Base-by-base conservation (phyloP, 2,329 filamentous ascomycete genomes). In the Epichloe uncinata region DNA sequence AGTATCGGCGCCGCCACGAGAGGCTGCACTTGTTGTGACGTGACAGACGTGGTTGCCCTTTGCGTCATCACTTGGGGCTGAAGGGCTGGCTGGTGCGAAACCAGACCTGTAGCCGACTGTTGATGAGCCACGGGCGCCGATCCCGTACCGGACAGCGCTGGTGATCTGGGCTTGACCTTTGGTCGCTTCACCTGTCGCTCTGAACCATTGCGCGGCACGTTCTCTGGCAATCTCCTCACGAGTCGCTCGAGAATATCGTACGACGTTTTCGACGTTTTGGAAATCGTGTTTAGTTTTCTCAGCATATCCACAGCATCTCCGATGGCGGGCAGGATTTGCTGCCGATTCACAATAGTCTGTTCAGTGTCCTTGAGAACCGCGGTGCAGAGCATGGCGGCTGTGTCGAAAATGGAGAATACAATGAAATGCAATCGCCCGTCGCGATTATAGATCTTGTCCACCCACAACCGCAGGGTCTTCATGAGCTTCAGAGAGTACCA, bases 341-440 rank as follows among this genome's bases (percentile, higher is more conserved):
- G 62, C 11, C 68, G 66, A 35, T 62, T 66, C 1, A 66, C 64
- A 3, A 74, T 64, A 5, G 59, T 64, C 15, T 58, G 52, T 9
- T 67, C 61, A 8, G 58, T 55, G 38, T 77, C 74, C 53, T 77
- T 73, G 8, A 74, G 67, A 5, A 77, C 59, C 0, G 73, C 71
- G 0, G 74, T 74, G 49, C 70, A 74, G 3, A 77, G 59, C 34
- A 73, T 64, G 1, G 73, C 69, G 0, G 72, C 68, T 0, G 73
- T 74, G 50, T 77, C 73, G 49, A 77, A 76, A 26, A 75, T 66
- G 4, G 69, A 64, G 48, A 76, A 78, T 0, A 73, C 70, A 15
- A 73, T 71, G 47, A 75, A 68, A 51, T 76, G 72, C 35, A 75
- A 72, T 22, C 73, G 70, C 2, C 70, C 69, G 35, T 75, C 71